Evolutionary conservation across 139 green algal genomes (phyloP).

Genomic region (Monoraphidium neglectum): DNA sequence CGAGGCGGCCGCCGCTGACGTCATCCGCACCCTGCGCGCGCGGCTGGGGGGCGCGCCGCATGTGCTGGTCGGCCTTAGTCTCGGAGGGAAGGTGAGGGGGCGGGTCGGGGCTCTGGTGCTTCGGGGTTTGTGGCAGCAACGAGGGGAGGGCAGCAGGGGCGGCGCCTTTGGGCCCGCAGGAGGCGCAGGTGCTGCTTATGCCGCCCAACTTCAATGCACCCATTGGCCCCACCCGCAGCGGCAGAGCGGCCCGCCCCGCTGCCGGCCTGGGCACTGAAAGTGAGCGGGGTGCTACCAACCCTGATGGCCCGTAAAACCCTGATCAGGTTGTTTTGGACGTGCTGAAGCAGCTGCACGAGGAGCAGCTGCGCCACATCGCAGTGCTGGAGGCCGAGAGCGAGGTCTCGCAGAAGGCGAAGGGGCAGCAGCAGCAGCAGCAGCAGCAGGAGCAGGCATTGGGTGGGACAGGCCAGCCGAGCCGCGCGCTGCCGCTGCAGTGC

Average conservation of each 20-base stretch:
- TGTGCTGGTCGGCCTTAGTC: slow-evolving; percentile 66
- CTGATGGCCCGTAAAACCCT: too few species aligned
- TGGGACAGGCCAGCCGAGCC: background rate
- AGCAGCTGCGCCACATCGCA: background rate
- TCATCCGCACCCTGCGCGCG: slow-evolving; percentile 50
- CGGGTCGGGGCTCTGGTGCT: too few species aligned
- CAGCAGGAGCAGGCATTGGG: background rate
- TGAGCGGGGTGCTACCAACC: too few species aligned
- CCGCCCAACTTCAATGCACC: too few species aligned
- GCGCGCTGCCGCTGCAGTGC: slow-evolving; percentile 31
- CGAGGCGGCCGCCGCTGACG: slow-evolving; percentile 61
- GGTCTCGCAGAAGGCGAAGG: slow-evolving; percentile 7
- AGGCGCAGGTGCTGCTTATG: too few species aligned
- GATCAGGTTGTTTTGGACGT: slow-evolving; percentile 69
- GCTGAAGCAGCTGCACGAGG: slow-evolving; percentile 38
- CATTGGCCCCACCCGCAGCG: too few species aligned
- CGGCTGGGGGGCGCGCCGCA: slow-evolving; percentile 26
- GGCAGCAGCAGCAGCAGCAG: slow-evolving; percentile 10
- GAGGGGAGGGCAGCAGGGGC: too few species aligned
- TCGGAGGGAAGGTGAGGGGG: slow-evolving; percentile 90
- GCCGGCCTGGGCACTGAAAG: too few species aligned
- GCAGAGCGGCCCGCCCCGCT: too few species aligned
- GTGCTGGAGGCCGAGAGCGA: background rate
- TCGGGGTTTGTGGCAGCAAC: too few species aligned
- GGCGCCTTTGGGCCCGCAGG: too few species aligned